phyloP scores from a whole-genome alignment of 495 filamentous ascomycete species.

The Neurospora intermedia region DNA sequence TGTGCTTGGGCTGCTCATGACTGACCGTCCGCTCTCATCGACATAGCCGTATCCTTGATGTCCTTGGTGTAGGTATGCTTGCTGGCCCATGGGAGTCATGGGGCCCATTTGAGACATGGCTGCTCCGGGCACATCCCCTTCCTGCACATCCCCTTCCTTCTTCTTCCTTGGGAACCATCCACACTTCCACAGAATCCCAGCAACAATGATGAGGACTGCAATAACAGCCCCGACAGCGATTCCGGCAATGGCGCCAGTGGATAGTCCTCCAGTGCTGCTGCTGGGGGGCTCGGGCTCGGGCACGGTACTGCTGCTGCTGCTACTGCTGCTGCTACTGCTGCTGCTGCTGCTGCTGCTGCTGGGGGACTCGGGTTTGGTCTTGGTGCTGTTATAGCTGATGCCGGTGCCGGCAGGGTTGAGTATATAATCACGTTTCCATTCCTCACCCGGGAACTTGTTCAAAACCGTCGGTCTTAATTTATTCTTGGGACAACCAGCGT shows the following conservation, averaged over 20 bases:
- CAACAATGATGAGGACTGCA: not conserved
- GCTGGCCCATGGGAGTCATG: not conserved
- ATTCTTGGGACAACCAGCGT: too few relatives aligned
- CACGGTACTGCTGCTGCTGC: too few relatives aligned
- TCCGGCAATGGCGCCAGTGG: slow-evolving; percentile 8
- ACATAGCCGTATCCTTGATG: not conserved
- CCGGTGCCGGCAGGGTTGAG: not conserved
- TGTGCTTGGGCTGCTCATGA: not conserved
- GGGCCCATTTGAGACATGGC: not conserved
- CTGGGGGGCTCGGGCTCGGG: too few relatives aligned
- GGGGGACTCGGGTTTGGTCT: not conserved
- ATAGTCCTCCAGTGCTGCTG: not conserved
- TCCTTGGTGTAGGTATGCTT: not conserved
- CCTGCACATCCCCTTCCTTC: not conserved
- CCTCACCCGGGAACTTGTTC: not conserved
- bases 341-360: not conserved
- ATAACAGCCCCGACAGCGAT: slow-evolving; percentile 4
- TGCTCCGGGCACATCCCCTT: not conserved
- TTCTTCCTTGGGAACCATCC: slow-evolving; percentile 4
- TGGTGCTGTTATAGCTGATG: not conserved
- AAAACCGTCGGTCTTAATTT: slow-evolving; percentile 11
- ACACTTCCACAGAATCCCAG: slow-evolving; percentile 3
- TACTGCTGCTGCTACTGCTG: too few relatives aligned
- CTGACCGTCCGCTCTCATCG: not conserved
- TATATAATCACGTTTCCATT: not conserved